Conservation (phyloP, 345 rosid genomes). For the Salix purpurea region DNA sequence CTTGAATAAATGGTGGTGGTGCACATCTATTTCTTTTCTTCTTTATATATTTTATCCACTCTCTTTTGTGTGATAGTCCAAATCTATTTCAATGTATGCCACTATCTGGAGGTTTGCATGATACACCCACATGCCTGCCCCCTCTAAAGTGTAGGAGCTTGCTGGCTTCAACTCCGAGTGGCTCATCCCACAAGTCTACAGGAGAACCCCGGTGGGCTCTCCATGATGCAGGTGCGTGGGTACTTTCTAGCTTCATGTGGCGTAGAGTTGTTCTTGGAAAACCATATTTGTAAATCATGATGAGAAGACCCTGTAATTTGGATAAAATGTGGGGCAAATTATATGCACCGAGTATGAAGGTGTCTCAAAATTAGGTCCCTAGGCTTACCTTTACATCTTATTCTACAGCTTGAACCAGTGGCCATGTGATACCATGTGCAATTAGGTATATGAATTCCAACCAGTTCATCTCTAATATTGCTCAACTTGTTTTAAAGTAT, state of each 20-base stretch:
- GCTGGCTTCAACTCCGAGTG: slow-evolving; percentile 21
- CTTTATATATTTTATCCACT: not conserved
- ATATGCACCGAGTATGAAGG: slow-evolving; percentile 1
- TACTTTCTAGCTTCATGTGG: slow-evolving; percentile 22
- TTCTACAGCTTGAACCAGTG: slow-evolving; percentile 19
- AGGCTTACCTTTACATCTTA: slow-evolving; percentile 18
- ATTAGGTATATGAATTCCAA: slow-evolving; percentile 9
- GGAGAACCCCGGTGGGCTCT: slow-evolving; percentile 19
- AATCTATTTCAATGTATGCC: slow-evolving; percentile 8
- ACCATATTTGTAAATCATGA: not conserved
- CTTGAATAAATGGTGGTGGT: not conserved
- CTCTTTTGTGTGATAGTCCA: not conserved
- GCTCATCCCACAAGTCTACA: not conserved
- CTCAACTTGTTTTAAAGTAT: slow-evolving; percentile 14
- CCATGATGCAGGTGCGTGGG: slow-evolving; percentile 18
- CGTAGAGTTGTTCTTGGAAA: not conserved
- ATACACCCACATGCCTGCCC: slow-evolving; percentile 15
- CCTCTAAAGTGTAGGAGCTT: not conserved
- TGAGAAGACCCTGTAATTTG: slow-evolving; percentile 3
- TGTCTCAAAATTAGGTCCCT: slow-evolving; percentile 9
- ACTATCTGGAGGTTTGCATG: slow-evolving; percentile 7
- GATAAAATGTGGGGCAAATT: slow-evolving; percentile 22
- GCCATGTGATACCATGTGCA: slow-evolving; percentile 41
- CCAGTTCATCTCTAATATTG: not conserved
- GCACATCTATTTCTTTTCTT: not conserved